Base-by-base conservation (phyloP, 2,329 filamentous ascomycete genomes). In the Cryoendolithus antarcticus region DNA sequence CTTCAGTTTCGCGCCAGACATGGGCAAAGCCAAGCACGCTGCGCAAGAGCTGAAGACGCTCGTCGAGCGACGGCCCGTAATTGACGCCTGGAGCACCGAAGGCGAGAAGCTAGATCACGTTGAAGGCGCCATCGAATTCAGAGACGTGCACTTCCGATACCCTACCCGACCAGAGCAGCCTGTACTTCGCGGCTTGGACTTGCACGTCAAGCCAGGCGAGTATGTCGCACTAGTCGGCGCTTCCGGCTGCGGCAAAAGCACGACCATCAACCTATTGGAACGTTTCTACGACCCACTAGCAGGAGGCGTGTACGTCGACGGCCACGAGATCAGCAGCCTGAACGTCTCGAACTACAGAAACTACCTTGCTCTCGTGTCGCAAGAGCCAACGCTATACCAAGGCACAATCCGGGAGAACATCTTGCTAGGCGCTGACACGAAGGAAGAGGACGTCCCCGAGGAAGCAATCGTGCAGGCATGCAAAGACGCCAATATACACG, bases 311-410 rank as follows among this genome's bases (percentile, higher is more conserved):
- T 84, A 77, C 42, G 70, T 96, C 11, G 89, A 96, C 53, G 85
- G 79, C 40, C 75, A 79, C 46, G 84, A 94, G 45, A 85, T 96
- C 52, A 80, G 77, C 44, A 71, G 70, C 8, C 69, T 95, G 35
- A 89, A 93, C 53, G 69, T 94, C 54, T 86, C 84, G 61, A 77
- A 88, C 40, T 95, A 95, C 64, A 80, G 89, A 38, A 78, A 73
- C 12, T 76, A 80, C 58, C 74, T 96, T 46, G 82, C 89, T 0
- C 78, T 98, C 7, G 89, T 98, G 9, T 86, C 82, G 28, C 91
- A 96, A 57, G 91, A 96, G 58, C 89, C 91, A 0, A 94, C 89
- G 0, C 66, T 98, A 0, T 98, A 95, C 62, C 86, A 93, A 59
- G 91, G 89, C 32, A 88, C 82, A 0, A 85, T 98, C 53, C 75